phyloP scores from a whole-genome alignment of 129 eudicot species.

The Flaveria robusta region DNA sequence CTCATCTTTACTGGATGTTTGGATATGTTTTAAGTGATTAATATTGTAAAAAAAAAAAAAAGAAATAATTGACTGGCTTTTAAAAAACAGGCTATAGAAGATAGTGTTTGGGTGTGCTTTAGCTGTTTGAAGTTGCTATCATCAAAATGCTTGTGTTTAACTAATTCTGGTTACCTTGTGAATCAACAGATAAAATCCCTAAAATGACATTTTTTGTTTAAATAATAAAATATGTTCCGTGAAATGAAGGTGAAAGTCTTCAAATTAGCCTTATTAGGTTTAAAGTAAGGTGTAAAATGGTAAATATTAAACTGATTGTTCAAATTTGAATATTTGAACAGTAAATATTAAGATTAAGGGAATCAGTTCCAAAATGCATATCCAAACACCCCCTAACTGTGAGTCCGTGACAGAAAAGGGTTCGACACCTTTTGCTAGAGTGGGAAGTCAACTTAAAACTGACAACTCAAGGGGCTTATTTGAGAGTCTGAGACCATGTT shows the following conservation, averaged over 20 bases:
- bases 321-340: background rate
- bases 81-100: background rate
- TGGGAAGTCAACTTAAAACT: too few relatives aligned
- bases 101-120: background rate
- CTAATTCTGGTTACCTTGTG: background rate
- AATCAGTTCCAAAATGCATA: background rate
- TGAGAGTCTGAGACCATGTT: background rate
- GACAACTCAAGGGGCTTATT: background rate
- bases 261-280: background rate
- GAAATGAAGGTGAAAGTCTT: background rate
- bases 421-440: background rate
- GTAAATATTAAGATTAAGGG: background rate
- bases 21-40: background rate
- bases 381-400: background rate
- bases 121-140: background rate
- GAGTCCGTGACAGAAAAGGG: background rate
- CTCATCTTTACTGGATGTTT: background rate
- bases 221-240: background rate
- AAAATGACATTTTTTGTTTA: background rate
- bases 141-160: background rate
- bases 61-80: background rate
- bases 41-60: background rate
- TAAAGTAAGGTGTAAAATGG: background rate
- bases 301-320: background rate
- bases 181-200: background rate